Conservation (phyloP, 2,329 filamentous ascomycete genomes). For the Arthrobotrys entomopaga region DNA sequence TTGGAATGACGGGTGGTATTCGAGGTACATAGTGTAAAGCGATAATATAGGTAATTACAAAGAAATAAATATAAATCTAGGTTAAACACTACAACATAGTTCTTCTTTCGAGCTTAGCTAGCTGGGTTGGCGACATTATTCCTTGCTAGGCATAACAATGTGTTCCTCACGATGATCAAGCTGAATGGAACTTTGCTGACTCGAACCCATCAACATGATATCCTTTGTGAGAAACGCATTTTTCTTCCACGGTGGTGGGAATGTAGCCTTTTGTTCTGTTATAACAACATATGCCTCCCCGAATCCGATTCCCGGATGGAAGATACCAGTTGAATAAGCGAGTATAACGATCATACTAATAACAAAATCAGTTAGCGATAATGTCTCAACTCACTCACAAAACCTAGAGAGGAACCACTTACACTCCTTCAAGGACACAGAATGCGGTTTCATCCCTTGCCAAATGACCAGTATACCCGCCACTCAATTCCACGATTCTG, state of each 20-base stretch:
- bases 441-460: constrained; percentile 69
- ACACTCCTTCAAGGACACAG: constrained; percentile 68
- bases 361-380: neutral
- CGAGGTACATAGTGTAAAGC: no score
- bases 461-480: constrained; percentile 71
- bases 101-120: no score
- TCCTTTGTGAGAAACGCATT: constrained; percentile 31
- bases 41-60: no score
- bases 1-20: no score
- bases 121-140: neutral
- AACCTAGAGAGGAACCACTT: constrained; percentile 11
- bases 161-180: neutral
- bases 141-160: constrained; percentile 13
- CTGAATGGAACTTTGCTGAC: constrained; percentile 2
- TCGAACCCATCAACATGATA: constrained; percentile 2
- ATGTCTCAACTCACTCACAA: neutral
- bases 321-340: constrained; percentile 64
- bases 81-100: no score
- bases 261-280: constrained; percentile 36
- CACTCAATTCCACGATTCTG: constrained; percentile 72
- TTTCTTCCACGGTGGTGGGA: constrained; percentile 31
- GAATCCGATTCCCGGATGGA: constrained; percentile 62
- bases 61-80: no score
- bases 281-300: constrained; percentile 53
- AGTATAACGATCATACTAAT: constrained; percentile 65